phyloP scores from a whole-genome alignment of 805 yeast genomes.

The Cephaloascus fragrans region DNA sequence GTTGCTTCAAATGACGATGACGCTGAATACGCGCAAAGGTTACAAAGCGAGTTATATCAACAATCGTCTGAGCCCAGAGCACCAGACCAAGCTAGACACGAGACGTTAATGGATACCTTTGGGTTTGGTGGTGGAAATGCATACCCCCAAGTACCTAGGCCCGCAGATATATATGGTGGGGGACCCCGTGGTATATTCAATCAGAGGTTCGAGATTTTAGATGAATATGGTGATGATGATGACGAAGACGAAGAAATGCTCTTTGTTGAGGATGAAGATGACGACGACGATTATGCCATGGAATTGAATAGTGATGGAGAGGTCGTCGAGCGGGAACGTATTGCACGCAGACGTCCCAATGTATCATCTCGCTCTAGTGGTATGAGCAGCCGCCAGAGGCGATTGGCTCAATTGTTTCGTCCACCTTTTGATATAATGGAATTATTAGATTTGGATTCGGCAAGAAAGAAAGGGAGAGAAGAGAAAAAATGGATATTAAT shows the following conservation, averaged over 20 bases:
- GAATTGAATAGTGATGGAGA: conserved; percentile 14
- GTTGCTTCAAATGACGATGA: conserved; percentile 20
- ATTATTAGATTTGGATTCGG: conserved; percentile 58
- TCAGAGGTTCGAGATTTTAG: conserved; percentile 36
- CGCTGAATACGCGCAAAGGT: conserved; percentile 47
- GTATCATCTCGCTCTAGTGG: conserved; percentile 9
- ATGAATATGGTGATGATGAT: conserved; percentile 21
- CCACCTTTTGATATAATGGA: conserved; percentile 92
- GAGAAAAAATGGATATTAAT: conserved; percentile 74
- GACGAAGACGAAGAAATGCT: conserved; percentile 21
- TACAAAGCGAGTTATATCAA: conserved; percentile 56
- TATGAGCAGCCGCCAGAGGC: conserved; percentile 43
- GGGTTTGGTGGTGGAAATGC: conserved; percentile 4
- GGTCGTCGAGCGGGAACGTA: conserved; percentile 7
- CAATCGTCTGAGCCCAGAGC: conserved; percentile 55
- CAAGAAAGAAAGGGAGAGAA: conserved; percentile 55
- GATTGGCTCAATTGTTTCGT: conserved; percentile 74
- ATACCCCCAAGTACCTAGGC: conserved; percentile 2
- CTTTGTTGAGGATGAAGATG: conserved; percentile 17
- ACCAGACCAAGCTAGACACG: conserved; percentile 71
- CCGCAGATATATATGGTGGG: conserved; percentile 35
- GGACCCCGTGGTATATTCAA: conserved; percentile 49
- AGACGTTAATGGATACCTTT: conserved; percentile 52
- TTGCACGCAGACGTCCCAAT: conserved; percentile 15
- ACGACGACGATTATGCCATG: conserved; percentile 18